Evolutionary conservation across 139 green algal genomes (phyloP), one percentile per base, ranked within the genome.

Genomic region (Haematococcus lacustris): DNA sequence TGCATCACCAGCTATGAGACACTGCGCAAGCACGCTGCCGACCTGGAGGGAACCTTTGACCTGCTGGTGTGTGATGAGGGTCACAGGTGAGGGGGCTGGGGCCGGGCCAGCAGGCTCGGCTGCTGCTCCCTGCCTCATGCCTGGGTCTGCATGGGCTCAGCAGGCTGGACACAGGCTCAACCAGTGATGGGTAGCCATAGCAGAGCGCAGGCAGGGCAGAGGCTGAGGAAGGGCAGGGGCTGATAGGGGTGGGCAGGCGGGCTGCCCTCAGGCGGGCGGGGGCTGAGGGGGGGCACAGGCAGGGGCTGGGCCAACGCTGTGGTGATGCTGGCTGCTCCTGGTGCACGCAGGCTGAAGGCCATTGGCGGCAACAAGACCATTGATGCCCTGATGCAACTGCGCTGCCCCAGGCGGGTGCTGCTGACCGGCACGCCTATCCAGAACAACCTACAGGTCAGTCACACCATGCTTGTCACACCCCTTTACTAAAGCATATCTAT

Each of bases 281-380:
- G n/a, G n/a, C n/a, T n/a, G n/a, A n/a, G n/a, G n/a, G n/a, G n/a
- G n/a, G n/a, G n/a, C n/a, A n/a, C n/a, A n/a, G n/a, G n/a, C n/a
- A n/a, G n/a, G n/a, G n/a, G n/a, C n/a, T n/a, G n/a, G n/a, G n/a
- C n/a, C n/a, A n/a, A n/a, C n/a, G n/a, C n/a, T n/a, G n/a, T n/a
- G n/a, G n/a, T 53, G 43, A 28, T 53, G 43, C 43, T 17, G 43
- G 43, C 43, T 17, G 43, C 17, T 53, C 9, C 43, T 53, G 43
- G n/a, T 78, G 51, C 21, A 84, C 85, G 40, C n/a, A 85, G 86
- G 39, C 88, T 97, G 7, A 96, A 97, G 76, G 74, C 78, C 2
- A 82, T 83, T 0, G 73, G 73, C n/a, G 89, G 92, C 60, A 93
- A 87, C 76, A 91, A 97, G 76, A 98, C 90, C 38, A 93, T 95